phyloP scores from a whole-genome alignment of 805 yeast species.

The Candida xiaguanensis region DNA sequence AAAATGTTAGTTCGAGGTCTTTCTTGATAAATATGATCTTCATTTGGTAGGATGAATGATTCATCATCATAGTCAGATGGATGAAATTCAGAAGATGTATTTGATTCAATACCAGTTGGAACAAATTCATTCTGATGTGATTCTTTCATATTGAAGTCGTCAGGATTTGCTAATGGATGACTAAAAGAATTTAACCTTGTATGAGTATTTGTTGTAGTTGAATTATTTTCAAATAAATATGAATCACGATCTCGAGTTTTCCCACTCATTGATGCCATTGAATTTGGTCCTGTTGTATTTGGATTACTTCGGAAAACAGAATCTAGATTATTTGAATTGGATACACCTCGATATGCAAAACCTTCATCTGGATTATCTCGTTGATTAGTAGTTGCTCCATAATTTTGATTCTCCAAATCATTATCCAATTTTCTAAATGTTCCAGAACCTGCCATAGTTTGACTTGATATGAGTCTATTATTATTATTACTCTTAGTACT shows the following conservation, averaged over 20 bases:
- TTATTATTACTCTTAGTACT: conserved; percentile 2
- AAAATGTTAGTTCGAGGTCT: conserved; percentile 9
- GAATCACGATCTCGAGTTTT: background rate
- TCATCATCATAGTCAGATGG: conserved; percentile 12
- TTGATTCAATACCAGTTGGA: conserved; percentile 2
- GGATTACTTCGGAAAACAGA: conserved; percentile 29
- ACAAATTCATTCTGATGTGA: conserved; percentile 5
- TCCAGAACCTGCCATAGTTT: conserved; percentile 6
- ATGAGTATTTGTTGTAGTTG: conserved; percentile 12
- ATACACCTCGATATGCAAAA: conserved; percentile 41
- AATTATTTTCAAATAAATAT: background rate
- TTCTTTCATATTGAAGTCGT: conserved; percentile 20
- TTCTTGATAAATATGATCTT: background rate
- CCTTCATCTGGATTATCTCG: conserved; percentile 21
- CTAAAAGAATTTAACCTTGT: conserved; percentile 26
- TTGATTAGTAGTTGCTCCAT: conserved; percentile 11
- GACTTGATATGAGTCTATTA: conserved; percentile 2
- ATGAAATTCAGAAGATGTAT: conserved; percentile 8
- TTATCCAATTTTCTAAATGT: conserved; percentile 9
- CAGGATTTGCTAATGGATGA: conserved; percentile 18
- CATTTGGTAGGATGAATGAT: conserved; percentile 10
- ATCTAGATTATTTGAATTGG: conserved; percentile 40
- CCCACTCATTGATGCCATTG: background rate
- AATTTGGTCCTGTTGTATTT: conserved; percentile 7
- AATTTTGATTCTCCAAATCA: conserved; percentile 27